Percentiles rank a stretch among this genome's conserved stretches.
These are phyloP conservation scores for Papilionanthe hybrid DNA, from an alignment of 116 monocot species.

Conservation along the genomic window DNA sequence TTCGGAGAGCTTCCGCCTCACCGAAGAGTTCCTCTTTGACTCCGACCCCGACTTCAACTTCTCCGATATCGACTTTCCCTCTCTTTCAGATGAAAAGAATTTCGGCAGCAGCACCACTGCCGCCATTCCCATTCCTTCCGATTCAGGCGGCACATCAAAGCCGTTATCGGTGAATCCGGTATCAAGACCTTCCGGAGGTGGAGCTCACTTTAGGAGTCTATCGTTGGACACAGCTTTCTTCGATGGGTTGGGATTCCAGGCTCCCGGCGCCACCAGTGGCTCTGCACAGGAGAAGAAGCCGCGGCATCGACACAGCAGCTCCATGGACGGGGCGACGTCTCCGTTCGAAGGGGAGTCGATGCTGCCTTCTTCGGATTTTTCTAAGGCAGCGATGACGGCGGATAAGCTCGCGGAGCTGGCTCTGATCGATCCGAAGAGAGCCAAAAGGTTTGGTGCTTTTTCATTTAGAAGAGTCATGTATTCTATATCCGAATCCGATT, in stretches of 20 bases:
- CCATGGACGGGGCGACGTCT: slow-evolving; percentile 44
- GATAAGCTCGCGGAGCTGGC: slow-evolving; percentile 52
- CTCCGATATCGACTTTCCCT: slow-evolving; percentile 71
- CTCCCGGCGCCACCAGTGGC: slow-evolving; percentile 7
- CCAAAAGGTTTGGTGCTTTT: slow-evolving; percentile 32
- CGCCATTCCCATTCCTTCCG: background rate
- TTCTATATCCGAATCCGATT: background rate
- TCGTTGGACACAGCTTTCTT: slow-evolving; percentile 25
- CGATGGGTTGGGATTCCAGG: slow-evolving; percentile 14
- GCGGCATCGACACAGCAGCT: slow-evolving; percentile 35
- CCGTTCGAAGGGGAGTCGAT: slow-evolving; percentile 36
- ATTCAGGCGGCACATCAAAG: background rate
- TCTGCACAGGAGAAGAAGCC: slow-evolving; percentile 12
- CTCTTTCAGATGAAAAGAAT: slow-evolving; percentile 60
- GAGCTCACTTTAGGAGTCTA: slow-evolving; percentile 16
- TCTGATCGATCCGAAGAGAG: slow-evolving; percentile 49
- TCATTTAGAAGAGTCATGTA: background rate
- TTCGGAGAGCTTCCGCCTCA: slow-evolving; percentile 74
- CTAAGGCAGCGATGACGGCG: slow-evolving; percentile 37
- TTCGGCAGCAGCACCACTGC: slow-evolving; percentile 1
- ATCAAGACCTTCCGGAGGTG: background rate
- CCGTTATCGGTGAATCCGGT: background rate
- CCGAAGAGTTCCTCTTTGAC: slow-evolving; percentile 72
- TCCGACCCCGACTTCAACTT: slow-evolving; percentile 71
- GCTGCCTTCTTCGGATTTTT: slow-evolving; percentile 24